Conservation (phyloP, 163 green algal species). For the Scenedesmus sp. region DNA sequence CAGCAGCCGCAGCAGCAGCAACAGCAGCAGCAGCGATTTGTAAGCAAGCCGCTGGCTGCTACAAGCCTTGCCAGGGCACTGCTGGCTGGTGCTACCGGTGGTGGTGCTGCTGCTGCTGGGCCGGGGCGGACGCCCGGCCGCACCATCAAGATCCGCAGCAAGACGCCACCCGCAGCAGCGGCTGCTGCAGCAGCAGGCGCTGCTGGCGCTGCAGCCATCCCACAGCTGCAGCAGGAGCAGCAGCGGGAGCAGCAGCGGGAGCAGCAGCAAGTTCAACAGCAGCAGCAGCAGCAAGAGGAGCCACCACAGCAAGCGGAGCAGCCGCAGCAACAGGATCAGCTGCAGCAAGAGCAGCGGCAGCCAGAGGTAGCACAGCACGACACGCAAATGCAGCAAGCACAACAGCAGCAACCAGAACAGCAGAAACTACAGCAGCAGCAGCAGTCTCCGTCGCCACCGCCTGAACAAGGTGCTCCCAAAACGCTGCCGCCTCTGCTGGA, state of each 20-base stretch:
- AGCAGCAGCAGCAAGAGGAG: background rate
- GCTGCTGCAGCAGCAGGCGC: slow-evolving; percentile 15
- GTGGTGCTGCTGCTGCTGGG: slow-evolving; percentile 4
- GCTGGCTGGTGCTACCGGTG: slow-evolving; percentile 1
- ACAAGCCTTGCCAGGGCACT: slow-evolving; percentile 10
- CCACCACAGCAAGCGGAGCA: background rate
- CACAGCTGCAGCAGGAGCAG: background rate
- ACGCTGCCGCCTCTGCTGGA: too few species aligned
- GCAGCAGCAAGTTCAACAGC: background rate
- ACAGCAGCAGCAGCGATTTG: slow-evolving; percentile 13
- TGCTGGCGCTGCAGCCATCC: background rate
- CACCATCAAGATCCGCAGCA: background rate
- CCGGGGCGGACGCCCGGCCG: background rate
- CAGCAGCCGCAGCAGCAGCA: slow-evolving; percentile 36
- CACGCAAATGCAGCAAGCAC: background rate
- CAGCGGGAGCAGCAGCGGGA: background rate
- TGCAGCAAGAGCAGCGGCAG: background rate
- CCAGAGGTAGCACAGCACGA: background rate
- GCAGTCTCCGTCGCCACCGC: background rate
- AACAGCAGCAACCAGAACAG: background rate
- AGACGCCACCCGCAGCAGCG: slow-evolving; percentile 7
- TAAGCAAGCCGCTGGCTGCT: slow-evolving; percentile 15
- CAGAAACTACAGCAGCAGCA: background rate
- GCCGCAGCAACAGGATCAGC: background rate
- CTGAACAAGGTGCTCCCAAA: too few species aligned